A percentile compares a stretch with the other conserved stretches of the same genome.
phyloP scores from a whole-genome alignment of 768 basidiomycete genomes.

The Dendrothele bispora region DNA sequence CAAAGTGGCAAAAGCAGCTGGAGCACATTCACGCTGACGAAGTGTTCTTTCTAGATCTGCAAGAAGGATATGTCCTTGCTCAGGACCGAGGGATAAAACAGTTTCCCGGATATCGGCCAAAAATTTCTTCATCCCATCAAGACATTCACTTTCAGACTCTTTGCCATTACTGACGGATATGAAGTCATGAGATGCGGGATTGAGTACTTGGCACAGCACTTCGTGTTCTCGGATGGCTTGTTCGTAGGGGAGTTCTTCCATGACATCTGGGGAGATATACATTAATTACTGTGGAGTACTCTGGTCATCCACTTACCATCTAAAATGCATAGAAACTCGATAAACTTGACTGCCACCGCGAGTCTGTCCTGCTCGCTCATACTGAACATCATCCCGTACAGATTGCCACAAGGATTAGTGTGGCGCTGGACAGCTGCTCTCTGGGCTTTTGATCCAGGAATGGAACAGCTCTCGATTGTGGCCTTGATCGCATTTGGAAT shows the following conservation, averaged over 20 bases:
- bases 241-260: constrained; percentile 20
- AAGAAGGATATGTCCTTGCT: neutral
- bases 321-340: constrained; percentile 24
- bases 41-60: constrained; percentile 14
- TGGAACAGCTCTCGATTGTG: constrained; percentile 3
- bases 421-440: constrained; percentile 18
- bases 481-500: neutral
- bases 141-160: constrained; percentile 11
- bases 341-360: constrained; percentile 17
- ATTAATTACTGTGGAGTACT: too few species aligned
- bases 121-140: too few species aligned
- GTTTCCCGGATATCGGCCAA: too few species aligned
- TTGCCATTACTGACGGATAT: too few species aligned
- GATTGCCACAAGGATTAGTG: constrained; percentile 18
- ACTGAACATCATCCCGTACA: constrained; percentile 18
- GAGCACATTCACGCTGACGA: constrained; percentile 11
- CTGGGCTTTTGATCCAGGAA: constrained; percentile 13
- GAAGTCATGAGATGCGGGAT: constrained; percentile 11
- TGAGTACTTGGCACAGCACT: constrained; percentile 15
- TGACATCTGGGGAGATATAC: constrained; percentile 15
- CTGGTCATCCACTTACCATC: constrained; percentile 20
- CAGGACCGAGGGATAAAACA: neutral
- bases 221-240: constrained; percentile 17
- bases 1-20: constrained; percentile 16
- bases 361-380: constrained; percentile 20